A percentile compares a stretch with the other conserved stretches of the same genome.
phyloP scores from a whole-genome alignment of 139 green algal genomes.

The Haematococcus sp. region DNA sequence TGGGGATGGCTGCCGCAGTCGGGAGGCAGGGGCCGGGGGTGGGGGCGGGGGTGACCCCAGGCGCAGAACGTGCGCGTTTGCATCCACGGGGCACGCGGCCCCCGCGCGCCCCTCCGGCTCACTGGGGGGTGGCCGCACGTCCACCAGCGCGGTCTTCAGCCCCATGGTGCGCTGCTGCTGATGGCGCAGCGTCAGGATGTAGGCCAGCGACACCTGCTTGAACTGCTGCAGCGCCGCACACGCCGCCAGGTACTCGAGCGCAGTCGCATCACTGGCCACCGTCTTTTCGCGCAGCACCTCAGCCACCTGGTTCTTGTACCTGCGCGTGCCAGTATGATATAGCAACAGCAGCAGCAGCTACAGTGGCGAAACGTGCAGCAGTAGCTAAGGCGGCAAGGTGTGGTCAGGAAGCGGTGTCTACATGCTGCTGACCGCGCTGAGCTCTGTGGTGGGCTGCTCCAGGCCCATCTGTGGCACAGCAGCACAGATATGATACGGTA shows the following conservation, averaged over 20 bases:
- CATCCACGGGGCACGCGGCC: too few species aligned
- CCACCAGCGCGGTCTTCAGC: too few species aligned
- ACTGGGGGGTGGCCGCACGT: too few species aligned
- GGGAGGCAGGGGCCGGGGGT: too few species aligned
- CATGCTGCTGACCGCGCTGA: background rate
- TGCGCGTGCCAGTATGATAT: background rate
- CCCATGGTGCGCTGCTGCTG: background rate
- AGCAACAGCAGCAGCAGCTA: background rate
- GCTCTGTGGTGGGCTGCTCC: background rate
- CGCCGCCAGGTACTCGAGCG: conserved; percentile 2
- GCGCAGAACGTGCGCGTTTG: too few species aligned
- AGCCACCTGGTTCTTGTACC: conserved; percentile 5
- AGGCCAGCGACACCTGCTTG: conserved; percentile 22
- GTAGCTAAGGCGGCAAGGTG: background rate
- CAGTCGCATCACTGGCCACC: conserved; percentile 3
- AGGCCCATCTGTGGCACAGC: background rate
- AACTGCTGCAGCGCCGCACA: conserved; percentile 15
- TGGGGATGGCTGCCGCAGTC: too few species aligned
- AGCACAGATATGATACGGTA: background rate
- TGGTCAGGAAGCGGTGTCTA: background rate
- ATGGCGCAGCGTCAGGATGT: conserved; percentile 18
- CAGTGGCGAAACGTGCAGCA: background rate
- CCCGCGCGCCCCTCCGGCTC: too few species aligned
- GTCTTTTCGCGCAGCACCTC: conserved; percentile 9
- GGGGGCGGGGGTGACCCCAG: too few species aligned